A percentile compares a stretch with the other conserved stretches of the same genome.
Evolutionary conservation across 805 yeast genomes (phyloP).

Genomic region (Cyberlindnera japonica): DNA sequence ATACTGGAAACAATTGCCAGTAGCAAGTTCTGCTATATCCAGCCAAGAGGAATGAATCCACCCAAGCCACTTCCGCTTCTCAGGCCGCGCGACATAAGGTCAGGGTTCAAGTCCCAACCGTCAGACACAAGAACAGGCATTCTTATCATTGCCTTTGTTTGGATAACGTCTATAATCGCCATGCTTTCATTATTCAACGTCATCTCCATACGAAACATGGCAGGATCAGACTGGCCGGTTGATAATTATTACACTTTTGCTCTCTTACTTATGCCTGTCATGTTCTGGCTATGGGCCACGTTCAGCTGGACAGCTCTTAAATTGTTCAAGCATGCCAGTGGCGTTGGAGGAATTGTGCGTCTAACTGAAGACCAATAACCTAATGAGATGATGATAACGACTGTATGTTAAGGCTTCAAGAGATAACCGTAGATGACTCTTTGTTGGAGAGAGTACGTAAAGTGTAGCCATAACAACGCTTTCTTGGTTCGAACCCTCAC

Average conservation of each 20-base stretch:
- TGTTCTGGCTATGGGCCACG: constrained; percentile 65
- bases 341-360: constrained; percentile 36
- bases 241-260: constrained; percentile 34
- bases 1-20: too few relatives aligned
- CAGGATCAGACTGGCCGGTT: constrained; percentile 6
- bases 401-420: too few relatives aligned
- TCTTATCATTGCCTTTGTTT: constrained; percentile 11
- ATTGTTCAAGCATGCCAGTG: constrained; percentile 74
- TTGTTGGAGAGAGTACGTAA: too few relatives aligned
- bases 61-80: constrained; percentile 14
- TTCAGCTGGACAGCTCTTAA: constrained; percentile 79
- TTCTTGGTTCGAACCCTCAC: too few relatives aligned
- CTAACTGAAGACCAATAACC: too few relatives aligned
- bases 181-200: constrained; percentile 10
- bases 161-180: constrained; percentile 12
- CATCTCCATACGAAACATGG: constrained; percentile 11
- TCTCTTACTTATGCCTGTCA: constrained; percentile 32
- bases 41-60: too few relatives aligned
- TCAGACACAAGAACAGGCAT: constrained; percentile 14
- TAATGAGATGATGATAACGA: too few relatives aligned
- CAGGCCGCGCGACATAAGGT: constrained; percentile 5
- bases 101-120: background rate
- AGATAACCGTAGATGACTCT: background rate
- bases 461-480: too few relatives aligned
- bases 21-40: too few relatives aligned